These are phyloP conservation scores for Xylaria flabelliformis DNA, from an alignment of 495 filamentous ascomycete species.

Conservation along the genomic window DNA sequence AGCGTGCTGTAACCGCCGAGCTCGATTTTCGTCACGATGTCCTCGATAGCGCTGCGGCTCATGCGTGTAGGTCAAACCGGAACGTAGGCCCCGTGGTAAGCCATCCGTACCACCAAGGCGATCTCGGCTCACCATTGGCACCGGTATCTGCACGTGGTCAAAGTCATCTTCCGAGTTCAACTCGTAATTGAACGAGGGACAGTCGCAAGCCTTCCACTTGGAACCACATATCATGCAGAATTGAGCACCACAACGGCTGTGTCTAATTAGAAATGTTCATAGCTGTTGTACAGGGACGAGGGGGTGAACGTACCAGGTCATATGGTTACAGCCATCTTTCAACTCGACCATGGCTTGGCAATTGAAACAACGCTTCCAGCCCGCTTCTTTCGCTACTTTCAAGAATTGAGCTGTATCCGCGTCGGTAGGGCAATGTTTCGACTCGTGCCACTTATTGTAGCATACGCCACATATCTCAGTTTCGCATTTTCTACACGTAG, in stretches of 20 bases:
- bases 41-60: conserved; percentile 59
- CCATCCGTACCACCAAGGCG: conserved; percentile 31
- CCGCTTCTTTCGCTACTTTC: conserved; percentile 71
- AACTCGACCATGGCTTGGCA: conserved; percentile 80
- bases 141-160: conserved; percentile 63
- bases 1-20: conserved; percentile 59
- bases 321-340: conserved; percentile 83
- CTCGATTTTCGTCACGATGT: conserved; percentile 61
- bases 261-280: conserved; percentile 25
- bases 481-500: conserved; percentile 68
- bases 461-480: conserved; percentile 77
- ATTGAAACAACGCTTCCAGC: conserved; percentile 78
- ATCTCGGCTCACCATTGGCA: conserved; percentile 40
- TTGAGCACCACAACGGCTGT: conserved; percentile 75
- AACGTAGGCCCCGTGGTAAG: conserved; percentile 33
- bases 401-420: conserved; percentile 68
- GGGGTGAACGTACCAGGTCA: conserved; percentile 69
- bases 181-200: conserved; percentile 78
- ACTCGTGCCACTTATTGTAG: conserved; percentile 73
- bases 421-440: conserved; percentile 73
- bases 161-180: conserved; percentile 62
- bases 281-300: background rate
- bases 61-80: conserved; percentile 55
- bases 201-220: conserved; percentile 83
- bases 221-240: conserved; percentile 83